Evolutionary conservation across 352 stramenopile genomes (phyloP).

Genomic region (Pythium dissotocum): DNA sequence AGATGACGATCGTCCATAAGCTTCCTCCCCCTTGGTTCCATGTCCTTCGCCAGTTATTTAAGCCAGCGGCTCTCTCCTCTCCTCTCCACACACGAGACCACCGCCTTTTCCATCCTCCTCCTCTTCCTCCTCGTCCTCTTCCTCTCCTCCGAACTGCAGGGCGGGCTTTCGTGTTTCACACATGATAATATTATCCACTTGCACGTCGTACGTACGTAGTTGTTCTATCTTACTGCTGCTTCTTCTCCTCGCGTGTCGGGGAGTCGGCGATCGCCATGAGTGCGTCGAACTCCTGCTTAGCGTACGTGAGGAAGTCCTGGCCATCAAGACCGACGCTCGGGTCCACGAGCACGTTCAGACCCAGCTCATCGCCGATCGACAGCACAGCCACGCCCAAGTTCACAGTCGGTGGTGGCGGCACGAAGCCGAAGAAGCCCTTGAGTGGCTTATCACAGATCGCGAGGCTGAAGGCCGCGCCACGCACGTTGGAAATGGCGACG

Average conservation of each 20-base stretch:
- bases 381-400: constrained; percentile 79
- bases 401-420: constrained; percentile 74
- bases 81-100: background rate
- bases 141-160: background rate
- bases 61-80: background rate
- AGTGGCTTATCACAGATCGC: constrained; percentile 55
- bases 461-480: constrained; percentile 50
- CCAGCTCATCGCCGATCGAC: constrained; percentile 67
- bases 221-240: constrained; percentile 16
- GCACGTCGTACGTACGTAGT: constrained; percentile 1
- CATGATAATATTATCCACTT: constrained; percentile 10
- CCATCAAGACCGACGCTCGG: constrained; percentile 61
- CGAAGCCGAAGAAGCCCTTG: constrained; percentile 69
- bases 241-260: constrained; percentile 21
- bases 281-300: constrained; percentile 65
- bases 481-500: constrained; percentile 72
- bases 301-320: constrained; percentile 63
- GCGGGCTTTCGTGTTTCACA: background rate
- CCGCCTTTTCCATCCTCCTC: background rate
- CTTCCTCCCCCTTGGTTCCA: background rate
- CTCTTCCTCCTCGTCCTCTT: no score
- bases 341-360: constrained; percentile 77
- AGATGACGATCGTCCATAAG: background rate
- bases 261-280: constrained; percentile 38
- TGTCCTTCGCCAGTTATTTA: constrained; percentile 4